Evolutionary conservation across 805 yeast species (phyloP).

Genomic region (Candida hungchunana): DNA sequence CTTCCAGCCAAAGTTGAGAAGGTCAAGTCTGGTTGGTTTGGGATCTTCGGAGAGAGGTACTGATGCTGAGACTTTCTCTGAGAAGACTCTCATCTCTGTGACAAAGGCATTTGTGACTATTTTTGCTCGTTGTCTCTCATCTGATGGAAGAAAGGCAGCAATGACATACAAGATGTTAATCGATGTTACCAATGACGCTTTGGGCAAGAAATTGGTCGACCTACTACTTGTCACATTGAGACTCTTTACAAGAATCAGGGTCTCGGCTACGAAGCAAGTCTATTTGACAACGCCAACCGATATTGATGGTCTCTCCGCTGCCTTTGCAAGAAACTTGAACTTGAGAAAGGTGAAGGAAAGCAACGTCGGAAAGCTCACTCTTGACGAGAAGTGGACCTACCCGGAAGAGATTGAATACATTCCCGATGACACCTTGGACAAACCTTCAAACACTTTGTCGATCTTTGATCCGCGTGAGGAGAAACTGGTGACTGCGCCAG

Average conservation of each 20-base stretch:
- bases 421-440: slow-evolving; percentile 39
- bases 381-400: slow-evolving; percentile 46
- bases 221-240: slow-evolving; percentile 46
- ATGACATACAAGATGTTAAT: slow-evolving; percentile 24
- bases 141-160: slow-evolving; percentile 28
- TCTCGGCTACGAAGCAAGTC: slow-evolving; percentile 39
- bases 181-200: slow-evolving; percentile 33
- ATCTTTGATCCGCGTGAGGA: slow-evolving; percentile 24
- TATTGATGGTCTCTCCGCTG: slow-evolving; percentile 62
- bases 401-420: slow-evolving; percentile 55
- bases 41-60: slow-evolving; percentile 1
- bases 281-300: slow-evolving; percentile 52
- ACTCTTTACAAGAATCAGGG: slow-evolving; percentile 51
- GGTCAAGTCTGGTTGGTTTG: slow-evolving; percentile 26
- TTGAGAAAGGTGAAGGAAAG: slow-evolving; percentile 22
- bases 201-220: slow-evolving; percentile 32
- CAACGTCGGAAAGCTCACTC: slow-evolving; percentile 15
- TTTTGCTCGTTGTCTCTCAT: slow-evolving; percentile 23
- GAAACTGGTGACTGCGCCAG: slow-evolving; percentile 11
- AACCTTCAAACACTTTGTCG: slow-evolving; percentile 30
- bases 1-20: slow-evolving; percentile 15
- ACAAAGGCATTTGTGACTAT: slow-evolving; percentile 26
- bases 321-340: slow-evolving; percentile 46
- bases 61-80: slow-evolving; percentile 5
- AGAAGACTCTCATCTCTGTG: slow-evolving; percentile 16